phyloP scores from a whole-genome alignment of 2,329 filamentous ascomycete species.

The Phyllosticta capitalensis region DNA sequence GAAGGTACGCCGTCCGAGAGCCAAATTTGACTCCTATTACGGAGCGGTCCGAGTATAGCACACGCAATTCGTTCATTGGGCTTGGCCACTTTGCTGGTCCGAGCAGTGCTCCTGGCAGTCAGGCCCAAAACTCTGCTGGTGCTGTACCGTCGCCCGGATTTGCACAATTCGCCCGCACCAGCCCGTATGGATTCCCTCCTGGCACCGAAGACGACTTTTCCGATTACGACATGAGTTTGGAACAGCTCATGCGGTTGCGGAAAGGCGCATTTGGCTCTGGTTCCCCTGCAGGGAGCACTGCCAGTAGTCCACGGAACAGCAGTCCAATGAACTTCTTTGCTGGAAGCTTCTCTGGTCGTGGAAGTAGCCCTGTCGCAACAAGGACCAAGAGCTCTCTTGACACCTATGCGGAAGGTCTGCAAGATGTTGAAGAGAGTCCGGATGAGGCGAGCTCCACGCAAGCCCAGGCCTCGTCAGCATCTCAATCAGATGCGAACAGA shows the following conservation, averaged over 20 bases:
- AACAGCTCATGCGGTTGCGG: conserved; percentile 61
- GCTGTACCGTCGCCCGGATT: conserved; percentile 61
- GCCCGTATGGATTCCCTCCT: conserved; percentile 41
- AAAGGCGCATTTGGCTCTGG: conserved; percentile 63
- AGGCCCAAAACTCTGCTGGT: conserved; percentile 24
- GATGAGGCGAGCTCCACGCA: conserved; percentile 1
- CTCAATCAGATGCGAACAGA: neutral
- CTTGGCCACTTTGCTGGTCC: conserved; percentile 42
- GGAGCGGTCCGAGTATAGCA: conserved; percentile 90
- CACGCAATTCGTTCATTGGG: conserved; percentile 82
- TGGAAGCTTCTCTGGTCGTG: neutral
- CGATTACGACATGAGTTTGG: conserved; percentile 62
- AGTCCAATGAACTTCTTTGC: conserved; percentile 14
- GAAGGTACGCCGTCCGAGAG: conserved; percentile 55
- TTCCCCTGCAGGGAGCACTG: conserved; percentile 41
- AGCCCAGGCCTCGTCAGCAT: neutral
- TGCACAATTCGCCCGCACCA: conserved; percentile 58
- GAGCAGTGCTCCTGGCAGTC: neutral
- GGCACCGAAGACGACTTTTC: conserved; percentile 46
- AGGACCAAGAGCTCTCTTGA: conserved; percentile 6
- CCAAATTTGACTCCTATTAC: conserved; percentile 95
- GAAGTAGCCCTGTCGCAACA: conserved; percentile 3
- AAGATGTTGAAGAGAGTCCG: conserved; percentile 3
- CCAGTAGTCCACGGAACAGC: conserved; percentile 27
- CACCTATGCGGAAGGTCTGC: neutral